Conservation (phyloP, 176 grass and related monocot genomes). For the Musa itinerans region DNA sequence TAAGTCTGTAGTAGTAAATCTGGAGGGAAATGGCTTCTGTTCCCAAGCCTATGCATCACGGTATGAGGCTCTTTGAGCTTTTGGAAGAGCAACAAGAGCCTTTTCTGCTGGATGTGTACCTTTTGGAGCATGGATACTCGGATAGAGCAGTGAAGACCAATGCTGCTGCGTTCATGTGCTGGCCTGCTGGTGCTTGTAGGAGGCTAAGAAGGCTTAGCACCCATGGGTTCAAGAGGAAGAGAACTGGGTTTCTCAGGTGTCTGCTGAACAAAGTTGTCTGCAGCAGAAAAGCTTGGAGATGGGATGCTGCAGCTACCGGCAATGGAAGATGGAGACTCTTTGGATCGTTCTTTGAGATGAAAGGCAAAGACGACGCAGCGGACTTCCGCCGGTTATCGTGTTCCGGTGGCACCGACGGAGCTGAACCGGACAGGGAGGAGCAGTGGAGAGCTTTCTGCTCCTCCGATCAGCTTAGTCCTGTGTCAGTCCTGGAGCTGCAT, state of each 20-base stretch:
- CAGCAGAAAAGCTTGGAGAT: conserved; percentile 15
- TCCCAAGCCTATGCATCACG: conserved; percentile 30
- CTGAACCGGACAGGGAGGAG: not conserved
- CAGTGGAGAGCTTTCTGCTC: too few species aligned
- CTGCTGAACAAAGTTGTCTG: conserved; percentile 23
- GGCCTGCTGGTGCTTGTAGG: conserved; percentile 29
- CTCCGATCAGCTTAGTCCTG: conserved; percentile 34
- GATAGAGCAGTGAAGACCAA: conserved; percentile 21
- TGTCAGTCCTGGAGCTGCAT: conserved; percentile 73
- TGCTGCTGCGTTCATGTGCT: conserved; percentile 8
- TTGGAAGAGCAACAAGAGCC: conserved; percentile 94
- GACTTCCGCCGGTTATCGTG: conserved; percentile 46
- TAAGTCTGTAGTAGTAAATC: not conserved
- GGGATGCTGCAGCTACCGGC: not conserved
- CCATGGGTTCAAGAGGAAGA: conserved; percentile 41
- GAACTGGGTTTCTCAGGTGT: conserved; percentile 8
- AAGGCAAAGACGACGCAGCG: not conserved
- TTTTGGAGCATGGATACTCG: conserved; percentile 33
- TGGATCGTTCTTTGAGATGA: conserved; percentile 18
- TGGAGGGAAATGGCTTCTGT: conserved; percentile 13
- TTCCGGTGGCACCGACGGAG: conserved; percentile 20
- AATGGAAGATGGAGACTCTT: conserved; percentile 18
- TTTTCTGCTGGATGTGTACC: conserved; percentile 68
- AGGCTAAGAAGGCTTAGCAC: conserved; percentile 46
- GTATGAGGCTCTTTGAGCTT: conserved; percentile 82